Evolutionary conservation across 345 rosid species (phyloP).

Genomic region (Eucalyptus tenuipes): DNA sequence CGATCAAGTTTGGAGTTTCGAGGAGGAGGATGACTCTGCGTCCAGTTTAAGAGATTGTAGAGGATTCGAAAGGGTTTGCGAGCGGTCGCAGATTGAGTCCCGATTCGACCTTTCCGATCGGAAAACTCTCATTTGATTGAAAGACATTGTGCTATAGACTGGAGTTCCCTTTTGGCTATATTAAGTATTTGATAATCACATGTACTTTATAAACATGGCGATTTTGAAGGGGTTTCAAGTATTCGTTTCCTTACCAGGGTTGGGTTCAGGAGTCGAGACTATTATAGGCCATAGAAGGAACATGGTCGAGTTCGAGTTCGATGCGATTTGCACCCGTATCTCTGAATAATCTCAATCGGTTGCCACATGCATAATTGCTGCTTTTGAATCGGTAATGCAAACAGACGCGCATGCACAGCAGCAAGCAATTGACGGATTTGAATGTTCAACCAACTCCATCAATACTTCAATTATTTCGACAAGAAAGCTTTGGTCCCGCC

Average conservation of each 20-base stretch:
- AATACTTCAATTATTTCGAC: neutral
- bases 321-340: neutral
- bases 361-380: neutral
- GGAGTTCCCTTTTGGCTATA: neutral
- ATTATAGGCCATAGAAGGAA: neutral
- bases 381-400: neutral
- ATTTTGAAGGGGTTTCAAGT: neutral
- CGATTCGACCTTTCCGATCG: neutral
- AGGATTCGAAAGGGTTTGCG: neutral
- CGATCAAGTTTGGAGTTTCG: neutral
- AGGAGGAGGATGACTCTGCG: neutral
- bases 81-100: neutral
- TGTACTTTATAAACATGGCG: rapidly evolving
- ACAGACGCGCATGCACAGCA: neutral
- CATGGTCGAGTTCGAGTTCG: neutral
- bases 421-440: neutral
- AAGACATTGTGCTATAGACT: neutral
- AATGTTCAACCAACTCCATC: neutral
- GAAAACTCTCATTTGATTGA: neutral
- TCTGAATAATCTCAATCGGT: neutral
- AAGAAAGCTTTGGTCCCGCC: neutral
- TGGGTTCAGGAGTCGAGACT: neutral
- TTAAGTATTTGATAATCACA: neutral
- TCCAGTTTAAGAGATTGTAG: neutral
- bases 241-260: neutral